Conservation (phyloP, 1,284 basidiomycete genomes). For the Trichosporon inkin region DNA sequence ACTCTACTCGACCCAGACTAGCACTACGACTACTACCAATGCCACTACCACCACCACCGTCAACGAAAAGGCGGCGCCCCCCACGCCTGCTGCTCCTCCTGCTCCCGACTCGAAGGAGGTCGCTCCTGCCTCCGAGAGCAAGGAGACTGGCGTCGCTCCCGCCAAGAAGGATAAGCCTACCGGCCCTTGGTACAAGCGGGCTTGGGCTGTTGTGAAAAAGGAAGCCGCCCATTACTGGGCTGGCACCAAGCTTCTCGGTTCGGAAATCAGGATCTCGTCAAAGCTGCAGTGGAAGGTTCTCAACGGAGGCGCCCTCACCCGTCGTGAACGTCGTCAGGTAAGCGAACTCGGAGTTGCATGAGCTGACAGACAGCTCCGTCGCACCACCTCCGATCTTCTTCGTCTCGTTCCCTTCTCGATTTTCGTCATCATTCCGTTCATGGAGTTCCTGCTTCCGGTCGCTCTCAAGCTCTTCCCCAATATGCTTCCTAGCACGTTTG, state of each 20-base stretch:
- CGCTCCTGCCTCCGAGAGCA: conserved; percentile 18
- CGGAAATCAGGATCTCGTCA: conserved; percentile 85
- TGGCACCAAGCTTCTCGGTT: conserved; percentile 87
- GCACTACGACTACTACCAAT: conserved; percentile 14
- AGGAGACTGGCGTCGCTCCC: conserved; percentile 50
- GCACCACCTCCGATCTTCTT: conserved; percentile 88
- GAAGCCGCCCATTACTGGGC: conserved; percentile 97
- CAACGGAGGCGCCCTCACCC: conserved; percentile 83
- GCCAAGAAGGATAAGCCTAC: conserved; percentile 55
- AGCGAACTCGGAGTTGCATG: conserved; percentile 23
- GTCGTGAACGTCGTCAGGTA: conserved; percentile 89
- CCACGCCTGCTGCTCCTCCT: conserved; percentile 20
- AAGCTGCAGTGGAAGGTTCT: conserved; percentile 88
- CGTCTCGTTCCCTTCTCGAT: conserved; percentile 92
- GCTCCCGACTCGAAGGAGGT: conserved; percentile 9
- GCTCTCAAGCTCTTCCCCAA: conserved; percentile 97
- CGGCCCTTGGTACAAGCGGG: conserved; percentile 37
- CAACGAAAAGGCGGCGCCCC: conserved; percentile 11
- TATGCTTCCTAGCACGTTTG: conserved; percentile 97
- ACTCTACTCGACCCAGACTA: conserved; percentile 26
- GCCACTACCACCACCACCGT: conserved; percentile 15
- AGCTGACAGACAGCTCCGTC: conserved; percentile 62
- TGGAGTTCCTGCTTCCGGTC: conserved; percentile 95
- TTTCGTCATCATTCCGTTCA: conserved; percentile 94
- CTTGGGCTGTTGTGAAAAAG: conserved; percentile 91